Conservation (phyloP, 116 monocot species). For the Phalaenopsis hybrid region DNA sequence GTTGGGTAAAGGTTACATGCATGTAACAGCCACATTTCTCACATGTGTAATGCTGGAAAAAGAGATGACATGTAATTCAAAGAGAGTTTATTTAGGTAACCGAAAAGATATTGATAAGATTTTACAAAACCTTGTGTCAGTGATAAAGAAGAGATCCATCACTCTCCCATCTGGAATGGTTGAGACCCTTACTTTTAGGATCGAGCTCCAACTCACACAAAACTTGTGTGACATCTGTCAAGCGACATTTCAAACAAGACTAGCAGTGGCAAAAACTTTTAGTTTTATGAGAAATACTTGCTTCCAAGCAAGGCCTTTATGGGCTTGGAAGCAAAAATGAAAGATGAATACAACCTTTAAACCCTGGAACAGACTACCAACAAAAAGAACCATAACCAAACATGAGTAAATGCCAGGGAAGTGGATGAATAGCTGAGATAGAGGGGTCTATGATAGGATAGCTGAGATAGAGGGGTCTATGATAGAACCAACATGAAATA, state of each 20-base stretch:
- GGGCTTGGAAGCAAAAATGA: not conserved
- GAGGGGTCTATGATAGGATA: too few relatives aligned
- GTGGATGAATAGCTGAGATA: too few relatives aligned
- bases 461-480: not conserved
- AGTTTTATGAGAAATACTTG: not conserved
- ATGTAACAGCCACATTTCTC: not conserved
- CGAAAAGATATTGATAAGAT: not conserved
- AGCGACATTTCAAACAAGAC: not conserved
- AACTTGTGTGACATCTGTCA: constrained; percentile 63
- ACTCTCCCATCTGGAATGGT: constrained; percentile 80
- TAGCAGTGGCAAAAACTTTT: not conserved
- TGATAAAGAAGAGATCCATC: constrained; percentile 83
- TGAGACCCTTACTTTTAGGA: constrained; percentile 72
- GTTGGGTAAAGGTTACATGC: not conserved
- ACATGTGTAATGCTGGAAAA: not conserved
- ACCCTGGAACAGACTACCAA: not conserved
- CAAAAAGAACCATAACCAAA: not conserved
- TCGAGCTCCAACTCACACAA: constrained; percentile 75
- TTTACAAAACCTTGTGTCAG: constrained; percentile 53
- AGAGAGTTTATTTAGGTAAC: not conserved
- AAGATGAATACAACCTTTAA: not conserved
- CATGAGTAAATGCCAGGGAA: not conserved
- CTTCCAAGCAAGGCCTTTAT: not conserved
- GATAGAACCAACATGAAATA: not conserved
- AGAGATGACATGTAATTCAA: not conserved